phyloP scores from a whole-genome alignment of 495 filamentous ascomycete species.

The Cercophora sp. region DNA sequence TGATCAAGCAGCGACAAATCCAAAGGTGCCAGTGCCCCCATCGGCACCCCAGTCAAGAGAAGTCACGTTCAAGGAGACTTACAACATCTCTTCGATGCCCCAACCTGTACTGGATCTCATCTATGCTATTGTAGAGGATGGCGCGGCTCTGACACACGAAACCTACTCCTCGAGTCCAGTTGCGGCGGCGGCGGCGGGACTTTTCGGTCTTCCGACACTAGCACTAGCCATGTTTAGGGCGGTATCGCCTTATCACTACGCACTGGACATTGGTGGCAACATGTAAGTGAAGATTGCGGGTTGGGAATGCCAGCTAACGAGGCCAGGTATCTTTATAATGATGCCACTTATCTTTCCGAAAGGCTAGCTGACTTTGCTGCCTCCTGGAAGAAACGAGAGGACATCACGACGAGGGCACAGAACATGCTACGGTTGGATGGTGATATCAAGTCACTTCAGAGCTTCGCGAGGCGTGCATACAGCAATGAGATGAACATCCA shows the following conservation, averaged over 20 bases:
- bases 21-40: constrained; percentile 8
- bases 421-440: constrained; percentile 58
- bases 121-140: constrained; percentile 64
- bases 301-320: constrained; percentile 12
- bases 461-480: constrained; percentile 80
- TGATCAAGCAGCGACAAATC: constrained; percentile 5
- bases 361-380: constrained; percentile 57
- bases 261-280: constrained; percentile 60
- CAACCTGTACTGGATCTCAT: constrained; percentile 70
- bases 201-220: constrained; percentile 78
- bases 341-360: constrained; percentile 73
- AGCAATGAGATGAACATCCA: constrained; percentile 82
- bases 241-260: constrained; percentile 76
- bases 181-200: constrained; percentile 64
- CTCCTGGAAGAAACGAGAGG: constrained; percentile 45
- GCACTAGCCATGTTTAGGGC: constrained; percentile 89
- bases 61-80: constrained; percentile 78
- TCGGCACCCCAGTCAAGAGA: constrained; percentile 34
- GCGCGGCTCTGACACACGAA: constrained; percentile 53
- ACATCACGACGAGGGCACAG: constrained; percentile 43
- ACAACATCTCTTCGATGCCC: constrained; percentile 83
- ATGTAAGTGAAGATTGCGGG: constrained; percentile 49
- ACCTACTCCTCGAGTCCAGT: constrained; percentile 44
- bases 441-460: constrained; percentile 69
- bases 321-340: constrained; percentile 80